Percentiles rank a stretch among this genome's conserved stretches.
Conservation (phyloP, 2,329 filamentous ascomycete species). For the Chrysoporthe puriensis region DNA sequence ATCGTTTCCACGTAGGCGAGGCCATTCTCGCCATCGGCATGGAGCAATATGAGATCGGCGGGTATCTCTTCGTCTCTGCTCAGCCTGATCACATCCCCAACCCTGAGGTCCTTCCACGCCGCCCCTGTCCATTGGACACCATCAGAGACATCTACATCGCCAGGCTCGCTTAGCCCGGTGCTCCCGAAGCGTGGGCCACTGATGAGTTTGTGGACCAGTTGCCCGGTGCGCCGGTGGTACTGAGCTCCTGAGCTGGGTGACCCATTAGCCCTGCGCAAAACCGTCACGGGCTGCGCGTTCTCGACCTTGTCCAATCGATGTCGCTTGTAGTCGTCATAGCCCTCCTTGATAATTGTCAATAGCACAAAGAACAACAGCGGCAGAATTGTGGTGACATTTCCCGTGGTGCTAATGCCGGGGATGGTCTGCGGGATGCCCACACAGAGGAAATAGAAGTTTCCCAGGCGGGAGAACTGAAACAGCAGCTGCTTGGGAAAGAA, state of each 20-base stretch:
- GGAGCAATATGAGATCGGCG: conserved; percentile 79
- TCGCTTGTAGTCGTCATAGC: conserved; percentile 81
- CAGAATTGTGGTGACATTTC: conserved; percentile 73
- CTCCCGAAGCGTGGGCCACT: background rate
- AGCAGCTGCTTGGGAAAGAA: conserved; percentile 84
- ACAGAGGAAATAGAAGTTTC: conserved; percentile 86
- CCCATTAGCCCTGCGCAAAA: conserved; percentile 55
- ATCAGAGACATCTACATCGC: conserved; percentile 6
- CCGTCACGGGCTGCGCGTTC: conserved; percentile 61
- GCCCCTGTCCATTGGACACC: conserved; percentile 55
- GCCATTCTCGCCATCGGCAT: conserved; percentile 76
- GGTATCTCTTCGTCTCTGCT: conserved; percentile 77
- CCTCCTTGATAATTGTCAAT: conserved; percentile 83
- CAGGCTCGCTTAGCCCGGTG: background rate
- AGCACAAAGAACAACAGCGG: conserved; percentile 76
- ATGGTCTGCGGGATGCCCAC: conserved; percentile 85
- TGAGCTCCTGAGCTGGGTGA: conserved; percentile 55
- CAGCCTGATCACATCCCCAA: conserved; percentile 54
- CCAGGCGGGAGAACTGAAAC: conserved; percentile 83
- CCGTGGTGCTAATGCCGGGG: conserved; percentile 75
- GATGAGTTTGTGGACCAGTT: background rate
- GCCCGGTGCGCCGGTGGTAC: background rate
- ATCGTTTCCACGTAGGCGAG: conserved; percentile 85
- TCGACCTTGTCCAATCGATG: conserved; percentile 82
- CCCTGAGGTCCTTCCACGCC: conserved; percentile 51